A percentile compares a stretch with the other conserved stretches of the same genome.
Evolutionary conservation across 768 basidiomycete species (phyloP).

Genomic region (Fomitopsis serialis): DNA sequence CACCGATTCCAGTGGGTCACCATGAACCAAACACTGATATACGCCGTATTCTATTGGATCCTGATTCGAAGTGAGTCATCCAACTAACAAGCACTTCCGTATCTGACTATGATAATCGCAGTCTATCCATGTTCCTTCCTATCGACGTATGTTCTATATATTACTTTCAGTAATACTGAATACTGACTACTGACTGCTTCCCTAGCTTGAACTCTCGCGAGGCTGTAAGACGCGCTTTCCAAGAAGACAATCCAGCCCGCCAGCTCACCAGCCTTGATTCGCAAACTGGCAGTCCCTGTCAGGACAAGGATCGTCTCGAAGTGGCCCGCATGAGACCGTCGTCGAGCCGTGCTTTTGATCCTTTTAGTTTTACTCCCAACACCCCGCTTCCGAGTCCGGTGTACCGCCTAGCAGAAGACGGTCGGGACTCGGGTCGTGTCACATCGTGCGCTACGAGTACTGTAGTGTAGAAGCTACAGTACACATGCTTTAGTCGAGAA

Average conservation of each 20-base stretch:
- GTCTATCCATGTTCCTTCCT: not conserved
- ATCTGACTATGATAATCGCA: not conserved
- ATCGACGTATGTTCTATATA: not conserved
- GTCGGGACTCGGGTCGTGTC: not conserved
- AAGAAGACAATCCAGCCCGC: not conserved
- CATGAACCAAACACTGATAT: not conserved
- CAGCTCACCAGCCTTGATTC: not conserved
- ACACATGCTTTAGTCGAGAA: too few relatives aligned
- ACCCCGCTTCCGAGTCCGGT: not conserved
- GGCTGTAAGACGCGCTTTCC: not conserved
- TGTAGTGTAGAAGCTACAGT: too few relatives aligned
- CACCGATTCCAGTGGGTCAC: not conserved
- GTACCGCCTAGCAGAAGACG: not conserved
- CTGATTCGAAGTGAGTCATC: not conserved
- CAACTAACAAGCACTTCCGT: not conserved
- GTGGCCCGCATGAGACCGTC: not conserved
- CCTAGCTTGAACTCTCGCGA: not conserved
- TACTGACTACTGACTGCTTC: not conserved
- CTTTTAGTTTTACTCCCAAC: not conserved
- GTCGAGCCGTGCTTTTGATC: not conserved
- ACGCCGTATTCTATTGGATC: not conserved
- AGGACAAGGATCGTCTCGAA: not conserved
- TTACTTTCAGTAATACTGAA: not conserved
- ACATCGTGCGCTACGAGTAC: not conserved
- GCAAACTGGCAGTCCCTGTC: not conserved